A percentile compares a stretch with the other conserved stretches of the same genome.
phyloP scores from a whole-genome alignment of 2,329 filamentous ascomycete species.

The Orbilia javanica region DNA sequence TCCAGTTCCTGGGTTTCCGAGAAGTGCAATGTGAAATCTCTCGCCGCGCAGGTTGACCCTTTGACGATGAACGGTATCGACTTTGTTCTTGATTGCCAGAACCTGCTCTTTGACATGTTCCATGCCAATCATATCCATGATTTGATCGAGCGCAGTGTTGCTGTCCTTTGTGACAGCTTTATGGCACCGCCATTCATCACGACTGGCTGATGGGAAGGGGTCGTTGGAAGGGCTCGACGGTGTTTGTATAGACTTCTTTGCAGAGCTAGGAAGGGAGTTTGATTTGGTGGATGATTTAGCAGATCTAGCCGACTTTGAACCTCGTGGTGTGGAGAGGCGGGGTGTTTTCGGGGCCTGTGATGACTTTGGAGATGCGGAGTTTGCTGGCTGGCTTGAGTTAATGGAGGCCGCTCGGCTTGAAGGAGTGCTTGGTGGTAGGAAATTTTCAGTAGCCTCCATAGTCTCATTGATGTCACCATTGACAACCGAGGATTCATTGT shows the following conservation, averaged over 20 bases:
- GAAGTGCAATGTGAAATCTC: constrained; percentile 73
- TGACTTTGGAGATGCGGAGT: not conserved
- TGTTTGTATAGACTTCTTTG: too few relatives aligned
- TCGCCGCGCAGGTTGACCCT: constrained; percentile 70
- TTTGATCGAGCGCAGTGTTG: constrained; percentile 71
- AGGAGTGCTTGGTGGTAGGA: not conserved
- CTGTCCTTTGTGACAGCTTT: constrained; percentile 71
- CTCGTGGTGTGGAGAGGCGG: not conserved
- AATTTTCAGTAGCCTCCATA: not conserved
- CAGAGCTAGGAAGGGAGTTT: not conserved
- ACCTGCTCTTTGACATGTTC: constrained; percentile 77
- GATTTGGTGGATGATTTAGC: not conserved
- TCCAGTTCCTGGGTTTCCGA: constrained; percentile 80
- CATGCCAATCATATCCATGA: constrained; percentile 80
- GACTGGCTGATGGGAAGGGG: constrained; percentile 62
- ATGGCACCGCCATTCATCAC: constrained; percentile 71
- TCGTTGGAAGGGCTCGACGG: not conserved
- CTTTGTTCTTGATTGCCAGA: constrained; percentile 73
- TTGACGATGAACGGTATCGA: constrained; percentile 74
- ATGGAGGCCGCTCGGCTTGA: not conserved
- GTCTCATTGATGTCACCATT: not conserved
- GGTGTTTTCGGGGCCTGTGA: not conserved
- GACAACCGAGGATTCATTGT: not conserved
- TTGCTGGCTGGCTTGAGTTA: not conserved
- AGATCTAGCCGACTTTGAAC: not conserved